Evolutionary conservation across 768 basidiomycete genomes (phyloP), one percentile per base, ranked within the genome.

Genomic region (Leccinum rimulosum): DNA sequence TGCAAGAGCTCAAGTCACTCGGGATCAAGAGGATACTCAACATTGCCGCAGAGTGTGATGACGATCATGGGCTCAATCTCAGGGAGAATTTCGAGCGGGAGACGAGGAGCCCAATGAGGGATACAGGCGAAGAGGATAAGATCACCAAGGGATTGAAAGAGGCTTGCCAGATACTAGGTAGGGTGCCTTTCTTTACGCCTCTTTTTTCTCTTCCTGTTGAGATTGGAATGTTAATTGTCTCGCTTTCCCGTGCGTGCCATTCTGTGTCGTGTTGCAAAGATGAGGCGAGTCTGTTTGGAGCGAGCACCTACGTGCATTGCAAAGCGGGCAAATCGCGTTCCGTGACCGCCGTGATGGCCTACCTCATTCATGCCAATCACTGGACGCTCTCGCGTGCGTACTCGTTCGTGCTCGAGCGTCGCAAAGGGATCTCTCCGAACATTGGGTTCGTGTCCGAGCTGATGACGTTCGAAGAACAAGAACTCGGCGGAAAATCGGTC

Each of bases 361-460:
- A 97, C 71, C 88, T 98, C 57, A 97, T 98, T 63, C 95, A 97
- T 66, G 91, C 95, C 10, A 95, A 97, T 69, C 94, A 95, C 69
- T 98, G 96, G 96, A 91, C 94, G 19, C 83, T 98, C 45, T 89
- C 93, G 33, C 85, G 85, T 38, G 93, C 96, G 1, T 98, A 98
- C 70, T 77, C 88, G 0, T 97, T 94, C 69, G 95, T 98, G 27
- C 82, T 93, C 43, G 95, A 95, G 66, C 84, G 94, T 9, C 85
- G 96, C 36, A 93, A 93, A 65, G 94, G 94, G 63, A 96, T 98
- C 64, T 95, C 92, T 14, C 96, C 95, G 10, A 98, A 97, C 70
- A 96, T 98, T 62, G 96, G 96, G 7, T 98, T 98, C 74, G 94
- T 98, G 48, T 93, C 92, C 4, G 95, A 97, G 73, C 82, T 98